A percentile compares a stretch with the other conserved stretches of the same genome.
These are phyloP conservation scores for Aspergillus alliaceus DNA, from an alignment of 2,329 filamentous ascomycete species.

Conservation along the genomic window DNA sequence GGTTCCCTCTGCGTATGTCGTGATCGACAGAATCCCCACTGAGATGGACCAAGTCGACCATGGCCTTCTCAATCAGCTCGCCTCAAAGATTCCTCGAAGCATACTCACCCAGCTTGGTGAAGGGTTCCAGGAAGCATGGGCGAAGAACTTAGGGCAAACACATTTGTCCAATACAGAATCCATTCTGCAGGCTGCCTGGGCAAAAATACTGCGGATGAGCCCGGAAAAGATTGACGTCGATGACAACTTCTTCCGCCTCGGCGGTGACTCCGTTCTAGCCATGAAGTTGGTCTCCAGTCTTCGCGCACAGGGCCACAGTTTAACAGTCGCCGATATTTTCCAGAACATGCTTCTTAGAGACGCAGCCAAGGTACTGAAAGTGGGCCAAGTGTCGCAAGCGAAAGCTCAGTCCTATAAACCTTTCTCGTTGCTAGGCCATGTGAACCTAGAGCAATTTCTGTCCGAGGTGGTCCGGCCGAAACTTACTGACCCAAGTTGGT, in stretches of 20 bases:
- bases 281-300: conserved; percentile 56
- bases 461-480: conserved; percentile 48
- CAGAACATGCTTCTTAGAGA: conserved; percentile 48
- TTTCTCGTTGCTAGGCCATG: conserved; percentile 50
- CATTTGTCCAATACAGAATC: conserved; percentile 36
- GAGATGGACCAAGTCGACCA: conserved; percentile 31
- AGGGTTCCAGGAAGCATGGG: conserved; percentile 34
- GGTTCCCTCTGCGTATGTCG: conserved; percentile 45
- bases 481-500: conserved; percentile 50
- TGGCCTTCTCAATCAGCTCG: conserved; percentile 29
- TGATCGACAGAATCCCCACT: conserved; percentile 40
- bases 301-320: conserved; percentile 41
- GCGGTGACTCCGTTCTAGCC: conserved; percentile 60
- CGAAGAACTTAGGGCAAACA: conserved; percentile 26
- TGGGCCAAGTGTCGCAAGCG: conserved; percentile 29
- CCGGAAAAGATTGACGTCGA: conserved; percentile 51
- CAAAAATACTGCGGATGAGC: conserved; percentile 25
- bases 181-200: conserved; percentile 36
- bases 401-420: conserved; percentile 38
- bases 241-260: conserved; percentile 62
- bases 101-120: conserved; percentile 16
- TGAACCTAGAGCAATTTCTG: conserved; percentile 44
- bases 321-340: conserved; percentile 55
- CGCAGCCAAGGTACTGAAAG: conserved; percentile 53
- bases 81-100: conserved; percentile 24